Conservation (phyloP, 306 rosid genomes). For the Mimosa bimucronata region DNA sequence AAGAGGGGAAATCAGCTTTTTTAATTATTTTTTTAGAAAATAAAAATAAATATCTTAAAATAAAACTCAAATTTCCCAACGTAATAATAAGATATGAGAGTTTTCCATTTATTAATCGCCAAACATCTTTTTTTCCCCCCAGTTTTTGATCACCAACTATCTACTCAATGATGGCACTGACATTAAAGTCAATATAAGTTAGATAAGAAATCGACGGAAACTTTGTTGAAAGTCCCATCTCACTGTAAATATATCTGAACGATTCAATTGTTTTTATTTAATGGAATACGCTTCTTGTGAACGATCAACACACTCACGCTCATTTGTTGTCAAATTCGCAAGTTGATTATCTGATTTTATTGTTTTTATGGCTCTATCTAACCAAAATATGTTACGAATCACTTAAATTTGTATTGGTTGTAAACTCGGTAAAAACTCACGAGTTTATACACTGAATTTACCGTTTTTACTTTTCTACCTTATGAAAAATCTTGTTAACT, state of each 20-base stretch:
- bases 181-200: background rate
- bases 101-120: background rate
- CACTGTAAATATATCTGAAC: background rate
- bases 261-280: background rate
- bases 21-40: background rate
- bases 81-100: background rate
- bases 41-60: background rate
- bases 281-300: background rate
- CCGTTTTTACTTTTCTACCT: too few species aligned
- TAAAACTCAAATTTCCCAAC: background rate
- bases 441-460: too few species aligned
- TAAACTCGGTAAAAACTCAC: too few species aligned
- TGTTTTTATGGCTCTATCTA: too few species aligned
- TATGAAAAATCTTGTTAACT: too few species aligned
- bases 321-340: too few species aligned
- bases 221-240: background rate
- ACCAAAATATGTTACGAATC: too few species aligned
- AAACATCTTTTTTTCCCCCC: background rate
- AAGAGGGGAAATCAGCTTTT: background rate
- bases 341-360: too few species aligned
- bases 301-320: too few species aligned
- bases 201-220: constrained; percentile 2
- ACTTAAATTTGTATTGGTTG: too few species aligned
- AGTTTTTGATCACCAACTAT: background rate
- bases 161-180: background rate